Evolutionary conservation across 805 yeast species (phyloP).

Genomic region (Brettanomyces nanus): DNA sequence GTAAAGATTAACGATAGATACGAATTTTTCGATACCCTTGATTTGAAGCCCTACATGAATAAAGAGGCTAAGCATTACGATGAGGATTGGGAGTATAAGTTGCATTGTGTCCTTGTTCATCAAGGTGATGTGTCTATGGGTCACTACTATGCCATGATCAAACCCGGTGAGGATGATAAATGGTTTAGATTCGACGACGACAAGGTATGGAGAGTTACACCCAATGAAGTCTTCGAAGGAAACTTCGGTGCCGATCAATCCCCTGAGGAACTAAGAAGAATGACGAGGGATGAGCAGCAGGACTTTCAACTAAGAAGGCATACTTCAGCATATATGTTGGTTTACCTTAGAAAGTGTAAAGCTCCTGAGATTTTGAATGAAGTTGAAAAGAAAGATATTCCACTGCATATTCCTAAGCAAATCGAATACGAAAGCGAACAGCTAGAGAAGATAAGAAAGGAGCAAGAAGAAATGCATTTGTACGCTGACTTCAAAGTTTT

Average conservation of each 20-base stretch:
- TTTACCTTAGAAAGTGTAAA: slow-evolving; percentile 66
- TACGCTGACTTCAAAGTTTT: slow-evolving; percentile 52
- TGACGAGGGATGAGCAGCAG: slow-evolving; percentile 54
- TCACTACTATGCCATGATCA: slow-evolving; percentile 91
- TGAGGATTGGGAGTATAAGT: slow-evolving; percentile 67
- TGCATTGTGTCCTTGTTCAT: slow-evolving; percentile 94
- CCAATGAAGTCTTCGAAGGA: slow-evolving; percentile 79
- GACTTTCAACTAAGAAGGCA: slow-evolving; percentile 66
- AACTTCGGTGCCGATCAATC: slow-evolving; percentile 78
- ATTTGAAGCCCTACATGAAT: slow-evolving; percentile 71
- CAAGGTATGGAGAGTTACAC: slow-evolving; percentile 80
- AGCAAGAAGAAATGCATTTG: slow-evolving; percentile 64
- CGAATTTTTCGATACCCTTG: slow-evolving; percentile 80
- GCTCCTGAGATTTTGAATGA: slow-evolving; percentile 52
- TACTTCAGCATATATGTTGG: slow-evolving; percentile 96
- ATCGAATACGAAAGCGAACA: slow-evolving; percentile 57
- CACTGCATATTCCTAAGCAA: slow-evolving; percentile 58
- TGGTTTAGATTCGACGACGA: slow-evolving; percentile 98
- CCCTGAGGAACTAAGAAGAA: slow-evolving; percentile 37
- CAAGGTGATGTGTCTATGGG: slow-evolving; percentile 95
- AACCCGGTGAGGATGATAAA: slow-evolving; percentile 56
- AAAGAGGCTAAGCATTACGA: slow-evolving; percentile 35
- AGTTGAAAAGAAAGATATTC: slow-evolving; percentile 47
- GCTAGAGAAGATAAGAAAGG: slow-evolving; percentile 43
- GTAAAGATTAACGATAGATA: slow-evolving; percentile 88